Evolutionary conservation across 371 early-diverging fungal species (phyloP).

Genomic region (Apophysomyces sp.): DNA sequence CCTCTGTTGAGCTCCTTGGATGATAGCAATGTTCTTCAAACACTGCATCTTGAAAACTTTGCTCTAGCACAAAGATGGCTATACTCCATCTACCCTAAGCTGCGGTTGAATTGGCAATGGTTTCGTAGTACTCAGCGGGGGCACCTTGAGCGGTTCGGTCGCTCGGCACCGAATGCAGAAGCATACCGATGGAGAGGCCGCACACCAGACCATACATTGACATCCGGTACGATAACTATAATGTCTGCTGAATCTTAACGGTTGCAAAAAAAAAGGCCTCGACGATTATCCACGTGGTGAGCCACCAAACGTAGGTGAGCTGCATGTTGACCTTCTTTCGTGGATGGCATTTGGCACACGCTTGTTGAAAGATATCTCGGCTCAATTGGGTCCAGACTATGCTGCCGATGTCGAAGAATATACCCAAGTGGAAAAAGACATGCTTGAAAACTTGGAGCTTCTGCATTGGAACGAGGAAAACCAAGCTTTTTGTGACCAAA

Average conservation of each 20-base stretch:
- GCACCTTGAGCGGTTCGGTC: conserved; percentile 58
- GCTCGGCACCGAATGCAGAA: conserved; percentile 49
- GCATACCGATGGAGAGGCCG: conserved; percentile 95
- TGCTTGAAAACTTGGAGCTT: conserved; percentile 44
- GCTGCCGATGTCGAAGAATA: conserved; percentile 55
- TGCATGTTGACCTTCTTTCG: conserved; percentile 87
- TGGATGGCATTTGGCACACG: conserved; percentile 88
- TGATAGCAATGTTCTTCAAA: conserved; percentile 40
- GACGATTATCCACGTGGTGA: conserved; percentile 94
- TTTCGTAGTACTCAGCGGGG: conserved; percentile 81
- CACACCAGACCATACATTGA: conserved; percentile 79
- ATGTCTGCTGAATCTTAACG: neutral
- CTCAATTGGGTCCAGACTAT: conserved; percentile 51
- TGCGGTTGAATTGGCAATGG: conserved; percentile 79
- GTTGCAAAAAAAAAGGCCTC: conserved; percentile 52
- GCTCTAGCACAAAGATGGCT: conserved; percentile 60
- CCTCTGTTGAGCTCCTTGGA: conserved; percentile 15
- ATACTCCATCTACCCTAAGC: conserved; percentile 60
- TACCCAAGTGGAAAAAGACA: conserved; percentile 43
- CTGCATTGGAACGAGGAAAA: conserved; percentile 82
- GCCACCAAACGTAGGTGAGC: conserved; percentile 75
- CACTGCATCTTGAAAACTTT: conserved; percentile 49
- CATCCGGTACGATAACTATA: conserved; percentile 63
- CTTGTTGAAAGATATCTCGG: conserved; percentile 68
- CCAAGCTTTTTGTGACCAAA: conserved; percentile 79